Conservation (phyloP, 2,329 filamentous ascomycete species). For the Nemania abortiva region DNA sequence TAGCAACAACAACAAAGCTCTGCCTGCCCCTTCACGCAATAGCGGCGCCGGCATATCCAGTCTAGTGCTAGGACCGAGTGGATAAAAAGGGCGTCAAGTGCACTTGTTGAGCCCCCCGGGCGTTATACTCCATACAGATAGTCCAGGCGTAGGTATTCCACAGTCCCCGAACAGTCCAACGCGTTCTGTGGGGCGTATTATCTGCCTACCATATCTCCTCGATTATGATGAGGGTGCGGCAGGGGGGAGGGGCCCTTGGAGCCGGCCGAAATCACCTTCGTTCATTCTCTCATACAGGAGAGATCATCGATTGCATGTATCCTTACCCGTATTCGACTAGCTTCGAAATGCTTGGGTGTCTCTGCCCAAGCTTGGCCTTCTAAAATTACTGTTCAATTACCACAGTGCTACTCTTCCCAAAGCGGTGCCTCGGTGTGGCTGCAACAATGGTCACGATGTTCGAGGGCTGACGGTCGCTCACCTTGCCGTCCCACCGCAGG, state of each 20-base stretch:
- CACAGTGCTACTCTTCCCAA: not conserved
- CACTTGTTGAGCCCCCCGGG: conserved; percentile 15
- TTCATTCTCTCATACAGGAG: conserved; percentile 11
- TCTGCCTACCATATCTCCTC: conserved; percentile 16
- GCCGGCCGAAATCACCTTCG: conserved; percentile 14
- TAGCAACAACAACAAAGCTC: conserved; percentile 9
- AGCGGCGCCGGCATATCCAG: conserved; percentile 12
- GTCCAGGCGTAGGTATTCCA: conserved; percentile 14
- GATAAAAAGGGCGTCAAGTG: conserved; percentile 1
- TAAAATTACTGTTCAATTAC: conserved; percentile 21
- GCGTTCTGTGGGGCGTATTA: conserved; percentile 10
- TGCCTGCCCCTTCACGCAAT: conserved; percentile 11
- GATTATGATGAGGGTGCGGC: conserved; percentile 7
- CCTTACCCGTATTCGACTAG: conserved; percentile 29
- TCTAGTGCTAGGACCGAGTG: conserved; percentile 25
- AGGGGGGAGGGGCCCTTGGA: not conserved
- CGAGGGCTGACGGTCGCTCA: conserved; percentile 11
- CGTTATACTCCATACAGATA: conserved; percentile 27
- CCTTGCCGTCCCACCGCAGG: conserved; percentile 8
- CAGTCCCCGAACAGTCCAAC: conserved; percentile 25
- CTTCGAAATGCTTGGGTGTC: not conserved
- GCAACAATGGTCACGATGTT: conserved; percentile 3
- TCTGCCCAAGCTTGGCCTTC: conserved; percentile 9
- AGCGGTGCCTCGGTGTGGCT: not conserved
- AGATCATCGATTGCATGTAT: conserved; percentile 22